A percentile compares a stretch with the other conserved stretches of the same genome.
Evolutionary conservation across 148 eudicot genomes (phyloP).

Genomic region (Fagopyrum esculentum): DNA sequence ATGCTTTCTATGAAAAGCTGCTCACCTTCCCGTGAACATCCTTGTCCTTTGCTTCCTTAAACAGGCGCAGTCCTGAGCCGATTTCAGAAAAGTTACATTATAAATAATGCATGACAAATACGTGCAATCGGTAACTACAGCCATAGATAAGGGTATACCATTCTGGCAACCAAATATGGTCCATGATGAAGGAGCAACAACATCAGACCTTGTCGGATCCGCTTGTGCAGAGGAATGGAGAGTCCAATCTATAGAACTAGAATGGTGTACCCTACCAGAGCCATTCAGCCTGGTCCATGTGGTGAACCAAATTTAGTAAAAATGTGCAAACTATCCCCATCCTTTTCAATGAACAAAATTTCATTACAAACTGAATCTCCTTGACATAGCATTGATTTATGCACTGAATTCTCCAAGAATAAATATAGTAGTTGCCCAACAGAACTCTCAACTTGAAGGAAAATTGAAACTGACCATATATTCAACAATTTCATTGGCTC

Average conservation of each 20-base stretch:
- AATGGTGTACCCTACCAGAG: slow-evolving; percentile 32
- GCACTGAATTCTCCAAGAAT: not conserved
- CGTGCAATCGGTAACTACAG: not conserved
- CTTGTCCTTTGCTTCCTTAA: slow-evolving; percentile 60
- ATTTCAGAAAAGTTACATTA: not conserved
- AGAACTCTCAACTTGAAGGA: not conserved
- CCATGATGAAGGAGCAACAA: slow-evolving; percentile 67
- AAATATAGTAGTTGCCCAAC: not conserved
- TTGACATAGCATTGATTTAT: not conserved
- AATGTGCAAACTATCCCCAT: not conserved
- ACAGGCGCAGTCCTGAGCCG: slow-evolving; percentile 52
- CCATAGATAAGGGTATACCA: slow-evolving; percentile 28
- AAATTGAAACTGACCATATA: not conserved
- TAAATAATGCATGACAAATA: not conserved
- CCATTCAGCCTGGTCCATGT: slow-evolving; percentile 33
- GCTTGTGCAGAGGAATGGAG: slow-evolving; percentile 29
- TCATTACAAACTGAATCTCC: not conserved
- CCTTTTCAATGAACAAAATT: slow-evolving; percentile 4
- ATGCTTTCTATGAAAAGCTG: not conserved
- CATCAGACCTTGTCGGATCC: slow-evolving; percentile 49
- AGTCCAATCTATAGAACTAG: slow-evolving; percentile 44
- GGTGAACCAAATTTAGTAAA: not conserved
- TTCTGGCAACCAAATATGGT: slow-evolving; percentile 67
- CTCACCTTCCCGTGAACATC: slow-evolving; percentile 44
- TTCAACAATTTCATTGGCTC: not conserved